A percentile compares a stretch with the other conserved stretches of the same genome.
Evolutionary conservation across 345 rosid species (phyloP).

Genomic region (Lepidium sativum): DNA sequence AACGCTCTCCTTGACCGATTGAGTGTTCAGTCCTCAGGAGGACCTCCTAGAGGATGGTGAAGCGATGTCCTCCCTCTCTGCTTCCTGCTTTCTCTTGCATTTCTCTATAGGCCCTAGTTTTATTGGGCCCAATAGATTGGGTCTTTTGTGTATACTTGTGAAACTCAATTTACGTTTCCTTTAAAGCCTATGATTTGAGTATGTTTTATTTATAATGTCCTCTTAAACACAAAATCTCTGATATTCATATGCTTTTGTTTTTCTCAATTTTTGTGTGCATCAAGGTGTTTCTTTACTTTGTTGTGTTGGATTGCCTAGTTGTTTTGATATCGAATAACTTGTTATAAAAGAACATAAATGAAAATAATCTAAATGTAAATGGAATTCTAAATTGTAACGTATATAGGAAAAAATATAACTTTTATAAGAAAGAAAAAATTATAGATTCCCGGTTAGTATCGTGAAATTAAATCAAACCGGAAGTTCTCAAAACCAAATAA

Average conservation of each 20-base stretch:
- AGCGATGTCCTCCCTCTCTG: neutral
- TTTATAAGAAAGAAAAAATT: too few relatives aligned
- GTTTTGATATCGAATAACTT: too few relatives aligned
- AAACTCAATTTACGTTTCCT: neutral
- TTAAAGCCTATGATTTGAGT: neutral
- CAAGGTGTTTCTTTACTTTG: neutral
- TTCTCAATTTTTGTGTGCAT: neutral
- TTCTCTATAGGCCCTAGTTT: slow-evolving; percentile 22
- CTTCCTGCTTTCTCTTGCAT: neutral
- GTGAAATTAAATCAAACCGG: too few relatives aligned
- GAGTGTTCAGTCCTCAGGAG: slow-evolving; percentile 56
- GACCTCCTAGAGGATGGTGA: slow-evolving; percentile 72
- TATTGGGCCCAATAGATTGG: slow-evolving; percentile 26
- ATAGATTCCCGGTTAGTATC: too few relatives aligned
- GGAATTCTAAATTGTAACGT: too few relatives aligned
- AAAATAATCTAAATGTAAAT: too few relatives aligned
- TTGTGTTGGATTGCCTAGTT: too few relatives aligned
- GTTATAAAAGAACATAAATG: too few relatives aligned
- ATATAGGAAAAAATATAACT: too few relatives aligned
- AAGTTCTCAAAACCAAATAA: neutral
- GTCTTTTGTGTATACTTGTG: slow-evolving; percentile 10
- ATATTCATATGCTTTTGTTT: neutral
- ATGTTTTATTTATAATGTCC: neutral
- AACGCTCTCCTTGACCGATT: slow-evolving; percentile 77
- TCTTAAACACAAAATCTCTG: neutral